Base-by-base conservation (phyloP, 441 rosid species). In the Populus hybrid region DNA sequence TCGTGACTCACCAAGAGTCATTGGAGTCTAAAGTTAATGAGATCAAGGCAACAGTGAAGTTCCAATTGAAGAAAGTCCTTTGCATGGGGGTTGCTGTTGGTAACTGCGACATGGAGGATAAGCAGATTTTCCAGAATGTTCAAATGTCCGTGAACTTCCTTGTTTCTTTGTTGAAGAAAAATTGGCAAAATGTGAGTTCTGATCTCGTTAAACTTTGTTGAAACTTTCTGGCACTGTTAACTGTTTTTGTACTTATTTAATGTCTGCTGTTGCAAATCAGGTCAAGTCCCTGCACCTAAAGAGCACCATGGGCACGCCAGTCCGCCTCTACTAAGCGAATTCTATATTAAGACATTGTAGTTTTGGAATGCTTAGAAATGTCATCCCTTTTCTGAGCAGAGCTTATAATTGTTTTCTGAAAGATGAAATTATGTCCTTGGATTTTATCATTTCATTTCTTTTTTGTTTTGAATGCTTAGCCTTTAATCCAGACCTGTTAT, bases 141-240 rank as follows among this genome's bases (percentile, higher is more conserved):
- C 99, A 95, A 75, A 90, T 95, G 91, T 89, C 95, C n/a, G 91
- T 95, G 35, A 95, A 95, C 77, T 95, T 95, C 85, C 93, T 95
- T 1, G 99, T 95, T 21, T 94, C 98, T 0, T 83, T 95, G 83
- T 75, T 95, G 91, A 95, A 95, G 89, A 95, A 95, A 76, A 94
- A 95, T 78, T 95, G 99, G 99, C 99, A 95, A 72, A 95, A 95
- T 18, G 99, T 95, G 35, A 91, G 98, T 83, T 32, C 18, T 2
- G 24, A 11, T 9, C 40, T 30, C 16, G 16, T 46, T 46, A 14
- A 46, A 12, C 53, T 46, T 10, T 4, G 57, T 14, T 11, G 53
- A 12, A 46, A 14, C 14, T 42, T 42, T 46, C 7, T 14, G 7
- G 57, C 57, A 5, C 16, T 12, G 6, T 16, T 1, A 3, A 9